Conservation (phyloP, 1,284 basidiomycete species). For the Cryptococcus sp. region DNA sequence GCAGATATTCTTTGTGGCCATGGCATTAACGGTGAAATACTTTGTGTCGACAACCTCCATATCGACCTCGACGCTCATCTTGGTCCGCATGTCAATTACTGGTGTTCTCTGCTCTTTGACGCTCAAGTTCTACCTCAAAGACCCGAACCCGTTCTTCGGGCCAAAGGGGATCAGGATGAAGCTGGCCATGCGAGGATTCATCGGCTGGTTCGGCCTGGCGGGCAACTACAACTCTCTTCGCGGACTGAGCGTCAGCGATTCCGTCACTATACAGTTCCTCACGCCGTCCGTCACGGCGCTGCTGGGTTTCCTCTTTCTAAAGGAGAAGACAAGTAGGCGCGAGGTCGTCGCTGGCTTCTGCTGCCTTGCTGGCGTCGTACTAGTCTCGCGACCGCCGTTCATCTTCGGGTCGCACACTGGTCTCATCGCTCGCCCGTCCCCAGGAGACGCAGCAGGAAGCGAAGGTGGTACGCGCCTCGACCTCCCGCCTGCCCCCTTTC, state of each 20-base stretch:
- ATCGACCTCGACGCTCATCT: conserved; percentile 42
- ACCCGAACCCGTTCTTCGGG: conserved; percentile 68
- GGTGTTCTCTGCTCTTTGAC: conserved; percentile 57
- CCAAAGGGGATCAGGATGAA: conserved; percentile 67
- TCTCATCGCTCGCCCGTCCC: neutral
- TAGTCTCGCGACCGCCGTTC: conserved; percentile 68
- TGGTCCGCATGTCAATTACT: conserved; percentile 54
- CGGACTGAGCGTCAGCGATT: conserved; percentile 71
- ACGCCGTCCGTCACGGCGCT: conserved; percentile 68
- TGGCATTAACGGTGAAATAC: conserved; percentile 58
- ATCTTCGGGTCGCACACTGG: conserved; percentile 53
- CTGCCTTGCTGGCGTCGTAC: conserved; percentile 64
- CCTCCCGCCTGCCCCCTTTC: conserved; percentile 10
- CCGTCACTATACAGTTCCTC: conserved; percentile 74
- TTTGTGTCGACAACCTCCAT: conserved; percentile 43
- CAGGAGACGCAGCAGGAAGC: conserved; percentile 21
- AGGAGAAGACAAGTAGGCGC: conserved; percentile 63
- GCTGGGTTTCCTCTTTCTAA: conserved; percentile 67
- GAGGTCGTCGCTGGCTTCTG: conserved; percentile 67
- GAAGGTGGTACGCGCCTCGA: conserved; percentile 23
- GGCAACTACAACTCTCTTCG: conserved; percentile 67
- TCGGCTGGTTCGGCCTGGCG: conserved; percentile 56
- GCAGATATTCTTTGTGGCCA: conserved; percentile 65
- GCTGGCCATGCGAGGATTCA: conserved; percentile 63
- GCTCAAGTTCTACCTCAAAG: conserved; percentile 56